These are phyloP conservation scores for Nakazawaea ambrosiae DNA, from an alignment of 805 yeast species.

Conservation along the genomic window DNA sequence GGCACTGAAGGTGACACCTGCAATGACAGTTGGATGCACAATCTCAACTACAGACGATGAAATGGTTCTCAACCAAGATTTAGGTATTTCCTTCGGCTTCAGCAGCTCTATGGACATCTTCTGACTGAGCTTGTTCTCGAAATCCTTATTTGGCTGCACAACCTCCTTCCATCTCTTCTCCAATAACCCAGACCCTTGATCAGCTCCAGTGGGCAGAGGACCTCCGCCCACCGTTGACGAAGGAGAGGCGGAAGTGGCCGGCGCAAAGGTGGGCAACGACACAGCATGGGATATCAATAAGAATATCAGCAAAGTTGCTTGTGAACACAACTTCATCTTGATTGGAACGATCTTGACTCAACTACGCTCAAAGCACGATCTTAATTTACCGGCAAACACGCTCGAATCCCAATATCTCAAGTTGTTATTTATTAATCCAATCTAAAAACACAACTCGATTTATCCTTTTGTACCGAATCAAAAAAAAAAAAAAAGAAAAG, in stretches of 20 bases:
- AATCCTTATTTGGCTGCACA: conserved; percentile 6
- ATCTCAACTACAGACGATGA: conserved; percentile 49
- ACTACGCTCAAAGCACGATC: no score
- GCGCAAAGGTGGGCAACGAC: not conserved
- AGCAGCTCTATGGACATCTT: conserved; percentile 7
- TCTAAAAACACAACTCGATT: no score
- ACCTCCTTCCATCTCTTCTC: conserved; percentile 8
- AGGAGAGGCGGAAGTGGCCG: conserved; percentile 3
- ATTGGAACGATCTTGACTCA: no score
- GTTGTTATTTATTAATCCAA: no score
- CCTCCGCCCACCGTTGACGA: not conserved
- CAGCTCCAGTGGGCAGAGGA: not conserved
- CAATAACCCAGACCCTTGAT: no score
- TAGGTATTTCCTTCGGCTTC: conserved; percentile 30
- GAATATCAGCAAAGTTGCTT: no score
- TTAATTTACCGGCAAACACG: no score
- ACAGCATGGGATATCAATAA: no score
- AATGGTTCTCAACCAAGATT: conserved; percentile 72
- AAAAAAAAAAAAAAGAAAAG: no score
- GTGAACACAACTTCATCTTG: no score
- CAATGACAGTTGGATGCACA: conserved; percentile 57
- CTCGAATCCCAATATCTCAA: no score
- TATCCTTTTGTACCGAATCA: not conserved
- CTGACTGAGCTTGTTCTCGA: conserved; percentile 6
- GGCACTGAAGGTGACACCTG: conserved; percentile 55